Evolutionary conservation across 768 basidiomycete species (phyloP), one percentile per base, ranked within the genome.

Genomic region (Tulasnella sp.): DNA sequence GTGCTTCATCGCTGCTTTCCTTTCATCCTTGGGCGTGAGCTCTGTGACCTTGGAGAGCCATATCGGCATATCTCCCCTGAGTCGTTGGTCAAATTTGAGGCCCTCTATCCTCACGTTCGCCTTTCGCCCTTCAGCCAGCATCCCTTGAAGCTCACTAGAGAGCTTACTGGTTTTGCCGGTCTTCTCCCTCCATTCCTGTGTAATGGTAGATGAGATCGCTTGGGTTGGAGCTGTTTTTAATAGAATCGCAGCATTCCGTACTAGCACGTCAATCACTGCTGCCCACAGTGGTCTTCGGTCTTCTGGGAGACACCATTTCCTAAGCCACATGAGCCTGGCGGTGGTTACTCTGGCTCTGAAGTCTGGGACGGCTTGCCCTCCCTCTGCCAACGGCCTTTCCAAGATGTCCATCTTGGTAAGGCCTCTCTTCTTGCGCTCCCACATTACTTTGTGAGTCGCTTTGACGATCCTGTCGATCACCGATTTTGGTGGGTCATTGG

Each of bases 261-360:
- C n/a, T n/a, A 77, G 42, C 21, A 14, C 34, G 39, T 77, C 76
- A 9, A 77, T 12, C 12, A 77, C 19, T 14, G 12, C 9, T 9
- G 27, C 42, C 76, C 76, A 77, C 38, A n/a, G 39, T 9, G 76
- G 76, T 12, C 76, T 8, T 31, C 62, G 18, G 31, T 62, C 10
- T n/a, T 24, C 31, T 77, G 76, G 44, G 72, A 14, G 9, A 14
- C 39, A 27, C 44, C 40, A 48, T 62, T 77, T 77, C 39, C n/a
- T 34, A 12, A 77, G 24, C 76, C 76, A 77, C 34, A 36, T 77
- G 56, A 77, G 76, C 9, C 48, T 9, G 24, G 52, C 62, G 8
- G 76, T 44, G 16, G 19, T 36, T 77, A 16, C 38, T 40, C 56
- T 77, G 12, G 76, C 76, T 58, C 38, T 52, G 31, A 77, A 56